These are phyloP conservation scores for Strobilomyces confusus DNA, from an alignment of 768 basidiomycete species.

Conservation along the genomic window DNA sequence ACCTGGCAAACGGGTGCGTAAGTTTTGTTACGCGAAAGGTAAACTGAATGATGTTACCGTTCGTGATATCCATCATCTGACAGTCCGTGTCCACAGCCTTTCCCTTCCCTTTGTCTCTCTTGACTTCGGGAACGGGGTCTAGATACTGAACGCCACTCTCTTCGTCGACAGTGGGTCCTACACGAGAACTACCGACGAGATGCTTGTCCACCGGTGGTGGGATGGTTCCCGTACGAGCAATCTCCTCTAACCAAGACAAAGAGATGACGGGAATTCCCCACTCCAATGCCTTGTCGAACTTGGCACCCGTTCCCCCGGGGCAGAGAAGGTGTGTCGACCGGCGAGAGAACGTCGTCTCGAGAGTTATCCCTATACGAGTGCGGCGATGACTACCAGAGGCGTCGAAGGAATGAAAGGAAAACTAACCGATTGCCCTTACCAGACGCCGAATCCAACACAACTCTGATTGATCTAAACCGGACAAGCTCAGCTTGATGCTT, in stretches of 20 bases:
- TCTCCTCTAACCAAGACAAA: constrained; percentile 63
- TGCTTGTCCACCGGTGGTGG: constrained; percentile 38
- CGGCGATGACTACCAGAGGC: not conserved
- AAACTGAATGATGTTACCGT: constrained; percentile 23
- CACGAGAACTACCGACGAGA: constrained; percentile 28
- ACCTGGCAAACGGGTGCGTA: constrained; percentile 1
- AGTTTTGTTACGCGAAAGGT: not conserved
- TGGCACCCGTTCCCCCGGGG: constrained; percentile 62
- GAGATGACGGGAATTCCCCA: constrained; percentile 77
- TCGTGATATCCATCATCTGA: constrained; percentile 36
- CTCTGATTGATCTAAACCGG: constrained; percentile 72
- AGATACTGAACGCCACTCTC: constrained; percentile 18
- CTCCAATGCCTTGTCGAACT: constrained; percentile 73
- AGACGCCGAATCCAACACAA: constrained; percentile 51
- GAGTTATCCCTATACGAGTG: constrained; percentile 44
- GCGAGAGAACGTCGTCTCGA: constrained; percentile 57
- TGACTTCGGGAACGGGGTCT: constrained; percentile 3
- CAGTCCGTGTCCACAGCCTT: constrained; percentile 30
- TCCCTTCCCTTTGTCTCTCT: constrained; percentile 29
- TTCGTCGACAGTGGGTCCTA: constrained; percentile 38
- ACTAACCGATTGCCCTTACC: constrained; percentile 21
- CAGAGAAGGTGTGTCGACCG: constrained; percentile 80
- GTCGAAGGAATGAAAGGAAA: not conserved
- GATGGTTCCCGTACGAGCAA: constrained; percentile 51
- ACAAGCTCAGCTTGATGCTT: constrained; percentile 57